A percentile compares a stretch with the other conserved stretches of the same genome.
Conservation (phyloP, 176 grass and related monocot genomes). For the Aegilops longissima region DNA sequence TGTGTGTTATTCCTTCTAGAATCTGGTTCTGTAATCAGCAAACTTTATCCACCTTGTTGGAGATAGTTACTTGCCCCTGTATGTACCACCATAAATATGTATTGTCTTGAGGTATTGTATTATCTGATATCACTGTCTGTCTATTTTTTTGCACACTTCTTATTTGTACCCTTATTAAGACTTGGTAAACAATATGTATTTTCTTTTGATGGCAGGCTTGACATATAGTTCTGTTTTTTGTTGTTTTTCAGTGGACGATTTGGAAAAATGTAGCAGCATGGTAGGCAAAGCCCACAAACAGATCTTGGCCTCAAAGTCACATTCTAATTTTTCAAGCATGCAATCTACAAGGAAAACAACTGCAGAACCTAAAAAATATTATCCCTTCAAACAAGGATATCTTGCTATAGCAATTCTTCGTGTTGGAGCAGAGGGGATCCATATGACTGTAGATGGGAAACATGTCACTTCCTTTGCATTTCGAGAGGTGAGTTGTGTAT, state of each 20-base stretch:
- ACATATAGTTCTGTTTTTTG: slow-evolving; percentile 12
- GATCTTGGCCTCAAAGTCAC: slow-evolving; percentile 33
- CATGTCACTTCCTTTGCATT: slow-evolving; percentile 93
- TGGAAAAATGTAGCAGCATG: slow-evolving; percentile 80
- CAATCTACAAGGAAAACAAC: slow-evolving; percentile 40
- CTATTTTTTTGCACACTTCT: slow-evolving; percentile 10
- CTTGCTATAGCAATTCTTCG: slow-evolving; percentile 91
- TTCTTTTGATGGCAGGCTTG: slow-evolving; percentile 8
- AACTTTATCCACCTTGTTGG: slow-evolving; percentile 14
- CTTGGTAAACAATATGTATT: slow-evolving; percentile 11
- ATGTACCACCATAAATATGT: slow-evolving; percentile 22
- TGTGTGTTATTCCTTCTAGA: neutral
- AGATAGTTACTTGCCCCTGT: neutral
- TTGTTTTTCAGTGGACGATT: slow-evolving; percentile 81
- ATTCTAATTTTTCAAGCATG: slow-evolving; percentile 59
- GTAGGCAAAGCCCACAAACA: slow-evolving; percentile 60
- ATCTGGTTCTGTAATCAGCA: neutral
- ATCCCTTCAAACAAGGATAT: slow-evolving; percentile 89
- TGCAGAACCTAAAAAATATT: slow-evolving; percentile 58
- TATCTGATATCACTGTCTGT: neutral
- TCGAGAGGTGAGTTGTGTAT: slow-evolving; percentile 61
- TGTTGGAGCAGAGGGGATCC: slow-evolving; percentile 73
- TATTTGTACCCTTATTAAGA: slow-evolving; percentile 9
- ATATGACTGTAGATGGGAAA: slow-evolving; percentile 98
- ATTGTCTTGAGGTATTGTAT: neutral